Evolutionary conservation across 2,329 filamentous ascomycete genomes (phyloP).

Genomic region (Thielaviopsis populi): DNA sequence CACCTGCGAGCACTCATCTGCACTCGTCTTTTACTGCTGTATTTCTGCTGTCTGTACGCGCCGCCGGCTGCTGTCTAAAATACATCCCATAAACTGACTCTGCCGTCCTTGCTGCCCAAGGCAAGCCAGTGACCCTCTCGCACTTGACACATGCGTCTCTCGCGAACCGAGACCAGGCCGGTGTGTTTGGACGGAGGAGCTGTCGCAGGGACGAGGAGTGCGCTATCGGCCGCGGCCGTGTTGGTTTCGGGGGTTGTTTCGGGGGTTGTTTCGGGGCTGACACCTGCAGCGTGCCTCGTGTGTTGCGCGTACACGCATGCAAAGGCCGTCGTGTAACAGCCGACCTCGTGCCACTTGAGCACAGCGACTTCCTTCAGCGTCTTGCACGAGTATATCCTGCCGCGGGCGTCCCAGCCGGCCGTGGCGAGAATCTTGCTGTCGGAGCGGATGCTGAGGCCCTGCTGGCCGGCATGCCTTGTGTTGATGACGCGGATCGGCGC

Average conservation of each 20-base stretch:
- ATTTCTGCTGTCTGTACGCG: not conserved
- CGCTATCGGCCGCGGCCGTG: not conserved
- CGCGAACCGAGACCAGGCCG: slow-evolving; percentile 34
- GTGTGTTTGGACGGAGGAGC: slow-evolving; percentile 12
- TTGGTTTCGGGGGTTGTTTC: not conserved
- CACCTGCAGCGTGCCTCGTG: not conserved
- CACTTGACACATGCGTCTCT: slow-evolving; percentile 47
- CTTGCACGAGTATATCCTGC: slow-evolving; percentile 67
- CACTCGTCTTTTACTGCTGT: not conserved
- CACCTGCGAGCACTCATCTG: too few relatives aligned
- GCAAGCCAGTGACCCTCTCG: slow-evolving; percentile 74
- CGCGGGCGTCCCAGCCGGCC: slow-evolving; percentile 76
- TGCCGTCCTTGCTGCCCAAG: slow-evolving; percentile 85
- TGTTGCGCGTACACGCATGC: slow-evolving; percentile 27
- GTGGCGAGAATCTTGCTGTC: slow-evolving; percentile 78
- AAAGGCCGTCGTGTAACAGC: slow-evolving; percentile 72
- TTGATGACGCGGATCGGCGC: slow-evolving; percentile 45
- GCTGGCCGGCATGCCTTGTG: slow-evolving; percentile 84
- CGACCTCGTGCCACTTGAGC: slow-evolving; percentile 83
- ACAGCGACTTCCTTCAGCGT: slow-evolving; percentile 79
- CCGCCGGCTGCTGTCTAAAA: slow-evolving; percentile 37
- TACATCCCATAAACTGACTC: slow-evolving; percentile 89
- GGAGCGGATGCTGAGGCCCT: slow-evolving; percentile 58
- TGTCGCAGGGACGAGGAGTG: not conserved
- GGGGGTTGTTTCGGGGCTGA: not conserved